Evolutionary conservation across 768 basidiomycete species (phyloP).

Genomic region (Trametes cingulata): DNA sequence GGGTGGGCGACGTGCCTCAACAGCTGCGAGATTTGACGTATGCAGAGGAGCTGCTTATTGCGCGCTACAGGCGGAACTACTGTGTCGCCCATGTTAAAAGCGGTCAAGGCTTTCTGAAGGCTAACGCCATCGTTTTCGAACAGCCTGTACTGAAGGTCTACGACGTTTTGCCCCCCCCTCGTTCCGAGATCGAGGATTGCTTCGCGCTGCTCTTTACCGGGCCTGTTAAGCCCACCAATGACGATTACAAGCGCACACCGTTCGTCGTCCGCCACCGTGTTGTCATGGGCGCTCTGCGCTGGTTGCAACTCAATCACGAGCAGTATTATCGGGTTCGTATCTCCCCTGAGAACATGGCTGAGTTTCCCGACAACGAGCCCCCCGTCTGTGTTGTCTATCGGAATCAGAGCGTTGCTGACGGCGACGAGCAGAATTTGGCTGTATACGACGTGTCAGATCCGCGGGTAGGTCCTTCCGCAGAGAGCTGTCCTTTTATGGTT

Average conservation of each 20-base stretch:
- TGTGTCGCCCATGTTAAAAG: constrained; percentile 18
- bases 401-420: too few species aligned
- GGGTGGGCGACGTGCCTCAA: constrained; percentile 22
- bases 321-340: too few species aligned
- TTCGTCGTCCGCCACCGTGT: neutral
- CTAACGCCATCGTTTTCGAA: constrained; percentile 36
- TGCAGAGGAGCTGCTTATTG: constrained; percentile 19
- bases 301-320: neutral
- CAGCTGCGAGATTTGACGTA: constrained; percentile 15
- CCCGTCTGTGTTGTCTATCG: too few species aligned
- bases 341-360: too few species aligned
- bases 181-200: constrained; percentile 34
- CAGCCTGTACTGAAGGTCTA: constrained; percentile 37
- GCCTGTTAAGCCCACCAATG: constrained; percentile 28
- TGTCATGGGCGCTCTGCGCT: neutral
- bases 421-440: too few species aligned
- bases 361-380: too few species aligned
- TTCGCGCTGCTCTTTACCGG: constrained; percentile 37
- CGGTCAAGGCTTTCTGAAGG: constrained; percentile 33
- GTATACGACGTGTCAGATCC: too few species aligned
- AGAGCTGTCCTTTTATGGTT: constrained; percentile 41
- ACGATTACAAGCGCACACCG: constrained; percentile 27
- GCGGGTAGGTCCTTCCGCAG: too few species aligned
- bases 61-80: constrained; percentile 14
- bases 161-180: constrained; percentile 33